A percentile compares a stretch with the other conserved stretches of the same genome.
Evolutionary conservation across 2,329 filamentous ascomycete genomes (phyloP).

Genomic region (Aspergillus sp.): DNA sequence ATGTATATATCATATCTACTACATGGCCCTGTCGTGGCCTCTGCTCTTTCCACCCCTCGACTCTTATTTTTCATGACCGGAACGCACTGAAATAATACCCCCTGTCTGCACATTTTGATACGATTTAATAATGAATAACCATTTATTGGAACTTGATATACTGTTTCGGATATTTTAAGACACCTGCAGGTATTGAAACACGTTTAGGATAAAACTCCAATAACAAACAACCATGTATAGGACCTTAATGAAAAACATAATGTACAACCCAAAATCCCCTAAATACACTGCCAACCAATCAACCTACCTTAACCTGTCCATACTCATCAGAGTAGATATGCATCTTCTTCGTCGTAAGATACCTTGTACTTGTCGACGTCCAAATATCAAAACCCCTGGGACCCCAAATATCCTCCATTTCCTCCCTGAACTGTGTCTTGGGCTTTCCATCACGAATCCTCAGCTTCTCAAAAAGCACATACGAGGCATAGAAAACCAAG

Average conservation of each 20-base stretch:
- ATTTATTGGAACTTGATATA: not conserved
- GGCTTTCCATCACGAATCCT: slow-evolving; percentile 52
- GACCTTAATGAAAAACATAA: not conserved
- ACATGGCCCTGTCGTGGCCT: not conserved
- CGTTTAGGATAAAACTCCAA: too few relatives aligned
- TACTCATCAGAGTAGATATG: slow-evolving; percentile 4
- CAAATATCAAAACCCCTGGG: slow-evolving; percentile 12
- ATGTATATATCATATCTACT: not conserved
- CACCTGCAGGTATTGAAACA: too few relatives aligned
- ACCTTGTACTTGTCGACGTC: not conserved
- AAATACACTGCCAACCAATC: not conserved
- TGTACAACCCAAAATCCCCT: not conserved
- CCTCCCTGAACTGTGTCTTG: slow-evolving; percentile 51
- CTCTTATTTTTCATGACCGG: not conserved
- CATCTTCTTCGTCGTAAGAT: not conserved
- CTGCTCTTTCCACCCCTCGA: not conserved
- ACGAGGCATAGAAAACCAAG: slow-evolving; percentile 53
- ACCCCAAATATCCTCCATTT: slow-evolving; percentile 50
- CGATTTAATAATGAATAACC: not conserved
- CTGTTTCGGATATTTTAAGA: too few relatives aligned
- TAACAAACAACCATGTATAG: too few relatives aligned
- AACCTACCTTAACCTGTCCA: slow-evolving; percentile 2
- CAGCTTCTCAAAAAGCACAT: slow-evolving; percentile 62
- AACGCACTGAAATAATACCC: not conserved
- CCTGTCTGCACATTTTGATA: not conserved